Evolutionary conservation across 2,329 filamentous ascomycete species (phyloP), one percentile per base, ranked within the genome.

Genomic region (Aureobasidium sp.): DNA sequence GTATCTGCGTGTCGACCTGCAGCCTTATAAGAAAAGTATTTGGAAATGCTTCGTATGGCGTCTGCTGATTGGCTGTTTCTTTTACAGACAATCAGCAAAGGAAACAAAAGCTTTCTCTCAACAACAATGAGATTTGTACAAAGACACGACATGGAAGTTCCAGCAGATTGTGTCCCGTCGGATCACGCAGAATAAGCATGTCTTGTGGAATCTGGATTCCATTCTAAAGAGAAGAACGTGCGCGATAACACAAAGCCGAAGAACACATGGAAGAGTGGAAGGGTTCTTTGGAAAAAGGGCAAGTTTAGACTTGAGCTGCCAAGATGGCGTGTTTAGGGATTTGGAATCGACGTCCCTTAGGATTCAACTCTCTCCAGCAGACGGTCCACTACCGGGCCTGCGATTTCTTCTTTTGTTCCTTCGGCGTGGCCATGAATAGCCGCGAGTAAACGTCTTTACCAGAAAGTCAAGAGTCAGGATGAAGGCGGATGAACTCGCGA

Each of bases 1-100:
- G 21, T 37, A 21, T n/a, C 19, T 23, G 27, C 19, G 23, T 31
- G 23, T 38, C 27, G 49, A 29, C 21, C 21, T 53, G 50, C 50
- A 53, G 50, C 50, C 50, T 21, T 53, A 53, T 53, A 50, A 40
- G 50, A 19, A 40, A 35, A 50, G 50, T 53, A 53, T 53, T 53
- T 53, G 50, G 33, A 53, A 53, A 38, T 51, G 23, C 29, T 40
- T 13, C 13, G 50, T 15, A 53, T 19, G 21, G 25, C 37, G 33
- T 11, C 10, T n/a, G 33, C 23, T 53, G 50, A 53, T 53, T 53
- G 50, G 50, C 50, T 53, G 35, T 17, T 42, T 33, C 50, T 29
- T 53, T 19, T 29, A 40, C 31, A 51, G 46, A 37, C 27, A n/a
- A 21, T 35, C 31, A n/a, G 46, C 43, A 23, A 19, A 5, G 13